Conservation (phyloP, 2,329 filamentous ascomycete species). For the Fusarium sarcochroum region DNA sequence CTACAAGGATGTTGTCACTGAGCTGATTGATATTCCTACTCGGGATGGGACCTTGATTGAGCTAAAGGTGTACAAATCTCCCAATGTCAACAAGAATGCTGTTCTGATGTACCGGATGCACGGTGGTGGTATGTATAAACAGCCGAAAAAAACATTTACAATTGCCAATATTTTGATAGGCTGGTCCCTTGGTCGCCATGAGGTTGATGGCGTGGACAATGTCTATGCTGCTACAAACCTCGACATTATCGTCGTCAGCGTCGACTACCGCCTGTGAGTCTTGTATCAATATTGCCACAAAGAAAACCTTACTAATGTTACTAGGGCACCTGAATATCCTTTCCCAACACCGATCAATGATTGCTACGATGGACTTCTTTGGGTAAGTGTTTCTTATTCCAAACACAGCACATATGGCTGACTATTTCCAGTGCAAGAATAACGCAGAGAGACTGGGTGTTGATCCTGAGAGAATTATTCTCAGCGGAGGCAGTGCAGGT, state of each 20-base stretch:
- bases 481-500: constrained; percentile 43
- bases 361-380: constrained; percentile 43
- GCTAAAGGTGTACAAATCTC: constrained; percentile 41
- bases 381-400: constrained; percentile 14
- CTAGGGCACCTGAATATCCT: constrained; percentile 41
- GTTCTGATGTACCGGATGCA: constrained; percentile 46
- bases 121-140: constrained; percentile 37
- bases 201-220: constrained; percentile 45
- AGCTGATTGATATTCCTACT: constrained; percentile 31
- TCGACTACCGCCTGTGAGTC: constrained; percentile 42
- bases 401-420: background rate
- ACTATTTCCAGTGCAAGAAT: constrained; percentile 33
- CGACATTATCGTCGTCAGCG: constrained; percentile 43
- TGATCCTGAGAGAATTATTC: constrained; percentile 39
- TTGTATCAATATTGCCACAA: rapidly evolving
- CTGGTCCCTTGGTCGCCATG: constrained; percentile 44
- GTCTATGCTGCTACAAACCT: constrained; percentile 33
- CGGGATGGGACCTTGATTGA: constrained; percentile 38
- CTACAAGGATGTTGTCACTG: constrained; percentile 20
- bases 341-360: constrained; percentile 43
- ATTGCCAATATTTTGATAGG: constrained; percentile 4
- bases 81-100: constrained; percentile 15
- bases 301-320: background rate
- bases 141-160: rapidly evolving
- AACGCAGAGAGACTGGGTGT: constrained; percentile 33